Percentiles rank a stretch among this genome's conserved stretches.
Conservation (phyloP, 441 rosid species). For the Populus tomentosa region DNA sequence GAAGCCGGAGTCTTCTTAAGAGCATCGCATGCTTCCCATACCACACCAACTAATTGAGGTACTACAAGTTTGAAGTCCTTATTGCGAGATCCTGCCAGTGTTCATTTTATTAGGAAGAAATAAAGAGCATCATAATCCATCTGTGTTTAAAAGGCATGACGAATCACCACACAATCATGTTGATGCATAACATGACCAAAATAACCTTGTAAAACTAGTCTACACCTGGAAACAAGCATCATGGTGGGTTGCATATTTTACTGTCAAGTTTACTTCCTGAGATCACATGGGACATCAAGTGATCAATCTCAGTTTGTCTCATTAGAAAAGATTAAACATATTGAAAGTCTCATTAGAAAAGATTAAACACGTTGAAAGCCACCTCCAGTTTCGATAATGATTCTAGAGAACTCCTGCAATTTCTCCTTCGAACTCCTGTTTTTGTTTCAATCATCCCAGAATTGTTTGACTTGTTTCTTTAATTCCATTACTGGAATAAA, state of each 20-base stretch:
- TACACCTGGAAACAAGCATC: not conserved
- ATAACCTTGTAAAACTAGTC: not conserved
- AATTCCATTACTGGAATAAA: not conserved
- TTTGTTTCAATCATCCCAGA: not conserved
- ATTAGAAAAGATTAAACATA: not conserved
- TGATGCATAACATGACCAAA: not conserved
- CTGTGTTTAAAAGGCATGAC: not conserved
- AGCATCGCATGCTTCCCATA: constrained; percentile 87
- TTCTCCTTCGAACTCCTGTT: not conserved
- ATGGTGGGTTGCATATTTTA: not conserved
- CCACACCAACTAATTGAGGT: constrained; percentile 71
- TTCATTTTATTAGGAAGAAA: constrained; percentile 2
- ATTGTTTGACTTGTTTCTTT: not conserved
- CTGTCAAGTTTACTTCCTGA: not conserved
- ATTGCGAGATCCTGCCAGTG: constrained; percentile 45
- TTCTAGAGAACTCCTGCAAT: not conserved
- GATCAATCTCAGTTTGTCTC: not conserved
- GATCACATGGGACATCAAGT: not conserved
- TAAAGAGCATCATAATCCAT: not conserved
- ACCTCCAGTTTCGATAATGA: not conserved
- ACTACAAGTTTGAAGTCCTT: constrained; percentile 42
- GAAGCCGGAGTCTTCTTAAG: constrained; percentile 80
- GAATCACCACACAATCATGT: not conserved
- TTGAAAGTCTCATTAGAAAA: not conserved
- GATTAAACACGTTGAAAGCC: not conserved